Conservation (phyloP, 208 protist genomes). For the Zelonia costaricensis region DNA sequence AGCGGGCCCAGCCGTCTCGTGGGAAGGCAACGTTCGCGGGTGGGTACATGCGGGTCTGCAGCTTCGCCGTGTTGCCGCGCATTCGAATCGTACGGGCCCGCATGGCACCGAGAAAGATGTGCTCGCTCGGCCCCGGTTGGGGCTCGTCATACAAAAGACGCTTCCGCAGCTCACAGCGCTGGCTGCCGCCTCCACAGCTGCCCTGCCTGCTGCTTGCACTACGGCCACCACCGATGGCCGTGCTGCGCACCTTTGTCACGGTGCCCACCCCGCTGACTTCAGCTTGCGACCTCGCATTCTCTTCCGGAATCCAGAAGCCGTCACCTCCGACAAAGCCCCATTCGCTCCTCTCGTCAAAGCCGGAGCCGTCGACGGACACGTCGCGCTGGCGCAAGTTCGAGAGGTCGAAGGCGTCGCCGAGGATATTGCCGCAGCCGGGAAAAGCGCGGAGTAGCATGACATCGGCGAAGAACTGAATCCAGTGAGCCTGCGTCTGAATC, state of each 20-base stretch:
- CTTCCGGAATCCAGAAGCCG: no score
- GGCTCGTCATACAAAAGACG: neutral
- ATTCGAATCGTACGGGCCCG: slow-evolving; percentile 14
- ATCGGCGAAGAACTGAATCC: slow-evolving; percentile 17
- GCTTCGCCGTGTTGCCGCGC: slow-evolving; percentile 10
- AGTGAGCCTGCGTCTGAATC: slow-evolving; percentile 18
- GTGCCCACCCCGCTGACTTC: no score
- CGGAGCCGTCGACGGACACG: neutral
- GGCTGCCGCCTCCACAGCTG: no score
- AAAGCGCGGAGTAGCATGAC: slow-evolving; percentile 6
- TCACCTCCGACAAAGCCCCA: no score
- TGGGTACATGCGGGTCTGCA: slow-evolving; percentile 14
- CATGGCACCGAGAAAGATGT: slow-evolving; percentile 15
- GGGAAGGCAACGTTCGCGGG: neutral
- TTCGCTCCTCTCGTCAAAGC: no score
- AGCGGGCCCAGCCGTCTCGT: slow-evolving; percentile 7
- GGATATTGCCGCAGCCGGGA: neutral
- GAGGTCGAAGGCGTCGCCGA: neutral
- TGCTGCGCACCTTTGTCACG: no score
- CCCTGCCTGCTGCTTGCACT: neutral
- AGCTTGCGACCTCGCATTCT: no score
- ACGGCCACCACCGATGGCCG: no score
- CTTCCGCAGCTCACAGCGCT: neutral
- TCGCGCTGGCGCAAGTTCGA: no score
- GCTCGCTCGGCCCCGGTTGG: slow-evolving; percentile 3